phyloP scores from a whole-genome alignment of 73 alveolate genomes.

The Loxodes magnus region DNA sequence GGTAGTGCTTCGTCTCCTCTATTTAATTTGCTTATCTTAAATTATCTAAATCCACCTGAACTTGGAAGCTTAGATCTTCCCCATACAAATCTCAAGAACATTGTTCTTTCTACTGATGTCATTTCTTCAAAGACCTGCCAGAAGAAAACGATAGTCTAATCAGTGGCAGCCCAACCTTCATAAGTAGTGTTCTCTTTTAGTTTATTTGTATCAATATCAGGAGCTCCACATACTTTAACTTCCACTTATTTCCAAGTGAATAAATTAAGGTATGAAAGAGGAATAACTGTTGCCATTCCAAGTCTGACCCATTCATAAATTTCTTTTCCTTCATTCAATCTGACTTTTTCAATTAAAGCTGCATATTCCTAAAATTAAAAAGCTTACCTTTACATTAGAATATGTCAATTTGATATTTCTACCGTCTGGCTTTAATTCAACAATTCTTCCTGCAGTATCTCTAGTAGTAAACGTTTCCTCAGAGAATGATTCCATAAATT shows the following conservation, averaged over 20 bases:
- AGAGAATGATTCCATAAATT: neutral
- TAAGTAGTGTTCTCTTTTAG: slow-evolving; percentile 68
- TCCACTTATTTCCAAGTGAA: slow-evolving; percentile 78
- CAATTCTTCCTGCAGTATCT: slow-evolving; percentile 54
- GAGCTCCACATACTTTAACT: slow-evolving; percentile 77
- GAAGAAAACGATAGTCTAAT: slow-evolving; percentile 46
- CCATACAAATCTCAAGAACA: slow-evolving; percentile 76
- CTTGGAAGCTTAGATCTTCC: slow-evolving; percentile 74
- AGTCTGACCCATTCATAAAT: slow-evolving; percentile 43
- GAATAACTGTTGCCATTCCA: slow-evolving; percentile 63
- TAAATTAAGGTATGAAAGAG: slow-evolving; percentile 42
- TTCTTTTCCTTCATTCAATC: slow-evolving; percentile 51
- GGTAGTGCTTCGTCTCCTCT: slow-evolving; percentile 46
- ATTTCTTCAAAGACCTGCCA: slow-evolving; percentile 69
- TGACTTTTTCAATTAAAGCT: slow-evolving; percentile 34
- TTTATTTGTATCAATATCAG: slow-evolving; percentile 51
- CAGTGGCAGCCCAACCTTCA: slow-evolving; percentile 31
- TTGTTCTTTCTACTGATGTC: slow-evolving; percentile 56
- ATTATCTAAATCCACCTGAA: slow-evolving; percentile 30
- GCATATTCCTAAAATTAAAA: slow-evolving; percentile 29
- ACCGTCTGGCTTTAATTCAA: slow-evolving; percentile 60
- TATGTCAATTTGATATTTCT: slow-evolving; percentile 33
- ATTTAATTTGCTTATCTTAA: slow-evolving; percentile 2
- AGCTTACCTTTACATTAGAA: no score
- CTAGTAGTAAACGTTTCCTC: slow-evolving; percentile 55